Conservation (phyloP, 208 protist genomes). For the Trypanosoma caninum region DNA sequence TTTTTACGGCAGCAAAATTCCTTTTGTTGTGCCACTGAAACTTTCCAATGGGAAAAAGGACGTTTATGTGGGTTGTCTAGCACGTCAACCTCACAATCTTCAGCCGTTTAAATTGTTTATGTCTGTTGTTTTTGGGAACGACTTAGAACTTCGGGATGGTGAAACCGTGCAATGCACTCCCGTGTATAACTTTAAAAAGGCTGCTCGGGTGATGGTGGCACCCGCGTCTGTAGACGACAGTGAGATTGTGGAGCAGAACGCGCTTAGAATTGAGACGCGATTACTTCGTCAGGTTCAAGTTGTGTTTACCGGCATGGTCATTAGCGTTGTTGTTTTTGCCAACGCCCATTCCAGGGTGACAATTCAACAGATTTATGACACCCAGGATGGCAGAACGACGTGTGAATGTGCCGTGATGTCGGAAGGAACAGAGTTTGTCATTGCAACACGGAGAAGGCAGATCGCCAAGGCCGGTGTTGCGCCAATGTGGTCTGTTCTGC, state of each 20-base stretch:
- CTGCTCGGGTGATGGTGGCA: slow-evolving; percentile 71
- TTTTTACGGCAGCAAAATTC: slow-evolving; percentile 43
- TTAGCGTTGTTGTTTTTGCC: slow-evolving; percentile 64
- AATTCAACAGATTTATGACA: slow-evolving; percentile 63
- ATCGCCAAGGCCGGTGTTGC: not conserved
- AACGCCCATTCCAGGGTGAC: slow-evolving; percentile 62
- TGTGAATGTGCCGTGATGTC: slow-evolving; percentile 67
- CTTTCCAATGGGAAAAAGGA: slow-evolving; percentile 44
- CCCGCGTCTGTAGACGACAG: slow-evolving; percentile 88
- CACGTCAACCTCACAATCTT: slow-evolving; percentile 36
- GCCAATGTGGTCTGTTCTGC: slow-evolving; percentile 57
- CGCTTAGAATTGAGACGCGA: slow-evolving; percentile 69
- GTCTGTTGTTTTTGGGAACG: slow-evolving; percentile 42
- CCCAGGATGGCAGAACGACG: slow-evolving; percentile 28
- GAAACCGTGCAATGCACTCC: slow-evolving; percentile 55
- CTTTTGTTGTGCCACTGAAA: slow-evolving; percentile 52
- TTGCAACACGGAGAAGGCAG: slow-evolving; percentile 63
- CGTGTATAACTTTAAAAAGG: slow-evolving; percentile 35
- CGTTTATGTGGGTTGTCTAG: slow-evolving; percentile 70
- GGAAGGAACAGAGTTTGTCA: slow-evolving; percentile 83
- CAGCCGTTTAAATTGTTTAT: slow-evolving; percentile 52
- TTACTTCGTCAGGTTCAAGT: slow-evolving; percentile 86
- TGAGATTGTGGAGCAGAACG: slow-evolving; percentile 91
- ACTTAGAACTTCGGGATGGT: slow-evolving; percentile 54
- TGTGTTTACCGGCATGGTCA: slow-evolving; percentile 66